Percentiles rank a stretch among this genome's conserved stretches.
phyloP scores from a whole-genome alignment of 345 rosid species.

The Moringa oleifera region DNA sequence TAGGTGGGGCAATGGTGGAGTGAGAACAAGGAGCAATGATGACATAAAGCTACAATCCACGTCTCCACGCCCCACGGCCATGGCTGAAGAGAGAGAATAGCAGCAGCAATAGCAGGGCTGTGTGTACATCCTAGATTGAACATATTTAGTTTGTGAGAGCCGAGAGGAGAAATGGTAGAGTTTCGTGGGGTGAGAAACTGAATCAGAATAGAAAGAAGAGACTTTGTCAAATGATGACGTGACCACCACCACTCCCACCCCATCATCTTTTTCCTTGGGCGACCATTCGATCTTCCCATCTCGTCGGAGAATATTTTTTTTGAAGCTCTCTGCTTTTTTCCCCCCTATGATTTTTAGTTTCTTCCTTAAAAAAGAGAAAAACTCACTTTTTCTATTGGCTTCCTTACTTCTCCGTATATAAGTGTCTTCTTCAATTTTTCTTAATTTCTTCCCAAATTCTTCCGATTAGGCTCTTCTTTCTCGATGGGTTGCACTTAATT shows the following conservation, averaged over 20 bases:
- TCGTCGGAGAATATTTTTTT: slow-evolving; percentile 23
- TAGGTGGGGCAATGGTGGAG: too few relatives aligned
- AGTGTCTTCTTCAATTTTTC: not conserved
- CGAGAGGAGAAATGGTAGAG: too few relatives aligned
- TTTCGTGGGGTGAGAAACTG: not conserved
- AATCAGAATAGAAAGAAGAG: not conserved
- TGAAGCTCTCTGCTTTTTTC: not conserved
- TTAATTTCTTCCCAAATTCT: not conserved
- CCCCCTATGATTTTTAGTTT: not conserved
- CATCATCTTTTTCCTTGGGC: slow-evolving; percentile 14
- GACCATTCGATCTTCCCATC: slow-evolving; percentile 24
- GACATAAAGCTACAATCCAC: too few relatives aligned
- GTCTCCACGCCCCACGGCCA: too few relatives aligned
- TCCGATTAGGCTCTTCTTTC: slow-evolving; percentile 5
- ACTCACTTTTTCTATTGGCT: not conserved
- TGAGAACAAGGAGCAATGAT: too few relatives aligned
- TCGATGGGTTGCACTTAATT: not conserved
- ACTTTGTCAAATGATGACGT: slow-evolving; percentile 39
- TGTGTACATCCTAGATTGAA: too few relatives aligned
- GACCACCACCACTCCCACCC: slow-evolving; percentile 11
- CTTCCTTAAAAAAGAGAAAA: not conserved
- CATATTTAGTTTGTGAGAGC: too few relatives aligned
- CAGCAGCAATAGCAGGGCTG: too few relatives aligned
- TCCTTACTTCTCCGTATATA: not conserved
- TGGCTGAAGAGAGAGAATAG: too few relatives aligned